Evolutionary conservation across 805 yeast genomes (phyloP), one percentile per base, ranked within the genome.

Genomic region (Pichia cabralensis): DNA sequence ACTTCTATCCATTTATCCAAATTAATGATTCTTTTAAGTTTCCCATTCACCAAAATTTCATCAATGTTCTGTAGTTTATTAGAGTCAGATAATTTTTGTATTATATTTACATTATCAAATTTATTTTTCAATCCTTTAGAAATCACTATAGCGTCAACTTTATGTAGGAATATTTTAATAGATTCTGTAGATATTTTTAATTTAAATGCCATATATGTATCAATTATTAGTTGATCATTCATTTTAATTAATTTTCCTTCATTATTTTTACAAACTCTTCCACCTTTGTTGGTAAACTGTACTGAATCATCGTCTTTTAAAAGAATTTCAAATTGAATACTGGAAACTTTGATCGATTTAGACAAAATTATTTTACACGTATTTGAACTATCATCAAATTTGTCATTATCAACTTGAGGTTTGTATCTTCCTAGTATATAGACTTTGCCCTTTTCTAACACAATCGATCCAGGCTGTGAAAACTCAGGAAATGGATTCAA

Each of bases 331-430:
- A 21, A 18, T 25, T 36, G 39, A 8, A 13, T 21, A 14, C 39
- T 23, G 12, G 39, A 36, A 7, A 36, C 33, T 21, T 36, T 36
- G 13, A 23, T 23, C 17, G n/a, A n/a, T n/a, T n/a, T n/a, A n/a
- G n/a, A n/a, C n/a, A n/a, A n/a, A n/a, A n/a, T n/a, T n/a, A n/a
- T n/a, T n/a, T n/a, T n/a, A n/a, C n/a, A n/a, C n/a, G n/a, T n/a
- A n/a, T n/a, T n/a, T n/a, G n/a, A n/a, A n/a, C n/a, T n/a, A n/a
- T n/a, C n/a, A 24, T 13, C 26, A 24, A 24, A 24, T 8, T 9
- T 3, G 26, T 13, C 8, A 8, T 24, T 9, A 24, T 13, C 3
- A 13, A 13, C 6, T 8, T 13, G 17, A 10, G 8, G 11, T 11
- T 24, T 13, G 6, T 16, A 19, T 28, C 16, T n/a, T 19, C 14